Evolutionary conservation across 805 yeast species (phyloP), one percentile per base, ranked within the genome.

Genomic region (Wickerhamiella slavikovae): DNA sequence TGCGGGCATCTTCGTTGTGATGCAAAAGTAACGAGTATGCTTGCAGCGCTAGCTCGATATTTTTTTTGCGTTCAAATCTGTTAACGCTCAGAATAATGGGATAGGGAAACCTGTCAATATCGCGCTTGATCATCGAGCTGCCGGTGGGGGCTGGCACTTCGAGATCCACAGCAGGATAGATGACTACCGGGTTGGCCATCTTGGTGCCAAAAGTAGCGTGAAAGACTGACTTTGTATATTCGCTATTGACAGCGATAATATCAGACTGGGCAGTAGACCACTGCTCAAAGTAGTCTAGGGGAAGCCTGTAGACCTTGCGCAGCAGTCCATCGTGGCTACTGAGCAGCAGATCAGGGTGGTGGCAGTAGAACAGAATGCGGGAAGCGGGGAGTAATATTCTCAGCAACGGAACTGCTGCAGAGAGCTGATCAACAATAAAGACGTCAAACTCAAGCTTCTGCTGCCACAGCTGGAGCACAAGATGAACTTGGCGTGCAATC

Each of bases 291-390:
- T 54, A 39, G 49, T 89, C 93, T 50, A 89, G 85, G 1, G 93
- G 89, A 3, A 63, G 30, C 37, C 99, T 59, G 51, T 89, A 89
- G 0, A 76, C 29, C 35, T 52, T 55, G 42, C 80, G 72, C 6
- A 74, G 17, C 1, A 60, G 17, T 2, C 71, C 55, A 3, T 62
- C 55, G 30, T 72, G 71, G 13, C 57, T 55, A 0, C 93, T 73
- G 25, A 85, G 55, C 28, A 74, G 57, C 45, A 75, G 74, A 50
- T 89, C 99, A 0, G 99, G 98, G 50, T 85, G 85, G 55, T 89
- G 99, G 44, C 98, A 83, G 51, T 89, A 89, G 47, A 85, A 89
- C 29, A 89, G 52, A 3, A 77, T 62, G 29, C 66, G 66, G 2
- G 74, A 48, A 8, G 36, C 28, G 21, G 44, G 42, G 26, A 41